Conservation (phyloP, 2,329 filamentous ascomycete genomes). For the Xylaria sp. region DNA sequence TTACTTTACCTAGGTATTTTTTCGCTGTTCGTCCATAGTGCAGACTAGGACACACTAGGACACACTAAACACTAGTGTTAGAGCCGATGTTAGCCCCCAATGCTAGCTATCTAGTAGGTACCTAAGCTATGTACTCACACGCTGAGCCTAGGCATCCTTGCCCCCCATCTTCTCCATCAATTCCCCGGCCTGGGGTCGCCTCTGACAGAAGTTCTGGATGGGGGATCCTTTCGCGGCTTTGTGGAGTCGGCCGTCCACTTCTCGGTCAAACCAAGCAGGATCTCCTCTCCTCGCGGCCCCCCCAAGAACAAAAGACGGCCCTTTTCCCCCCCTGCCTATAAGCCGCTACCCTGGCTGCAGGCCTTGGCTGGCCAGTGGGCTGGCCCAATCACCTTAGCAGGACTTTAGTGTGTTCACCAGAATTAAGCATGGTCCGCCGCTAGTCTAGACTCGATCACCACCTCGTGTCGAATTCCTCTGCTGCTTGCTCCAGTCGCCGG, state of each 20-base stretch:
- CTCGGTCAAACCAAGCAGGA: conserved; percentile 47
- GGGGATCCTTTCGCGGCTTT: conserved; percentile 39
- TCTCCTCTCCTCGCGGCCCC: conserved; percentile 33
- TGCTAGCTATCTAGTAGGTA: background rate
- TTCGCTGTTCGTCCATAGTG: background rate
- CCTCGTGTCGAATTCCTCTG: conserved; percentile 41
- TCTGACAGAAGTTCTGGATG: conserved; percentile 22
- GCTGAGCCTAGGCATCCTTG: conserved; percentile 2
- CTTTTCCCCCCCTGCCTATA: conserved; percentile 48
- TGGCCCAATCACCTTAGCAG: conserved; percentile 44
- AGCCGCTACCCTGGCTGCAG: conserved; percentile 42
- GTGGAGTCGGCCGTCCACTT: conserved; percentile 43
- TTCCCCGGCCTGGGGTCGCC: conserved; percentile 42
- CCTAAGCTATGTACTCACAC: no score
- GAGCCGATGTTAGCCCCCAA: conserved; percentile 4
- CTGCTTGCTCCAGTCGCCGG: conserved; percentile 35
- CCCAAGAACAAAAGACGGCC: conserved; percentile 45
- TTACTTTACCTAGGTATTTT: background rate
- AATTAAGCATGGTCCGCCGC: conserved; percentile 39
- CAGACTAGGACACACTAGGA: no score
- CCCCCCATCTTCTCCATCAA: conserved; percentile 38
- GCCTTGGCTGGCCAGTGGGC: conserved; percentile 42
- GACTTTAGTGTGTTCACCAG: conserved; percentile 36
- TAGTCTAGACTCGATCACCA: conserved; percentile 45
- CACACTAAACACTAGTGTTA: background rate